These are phyloP conservation scores for Hanseniaspora sp. DNA, from an alignment of 1,139 yeast species.

Conservation along the genomic window DNA sequence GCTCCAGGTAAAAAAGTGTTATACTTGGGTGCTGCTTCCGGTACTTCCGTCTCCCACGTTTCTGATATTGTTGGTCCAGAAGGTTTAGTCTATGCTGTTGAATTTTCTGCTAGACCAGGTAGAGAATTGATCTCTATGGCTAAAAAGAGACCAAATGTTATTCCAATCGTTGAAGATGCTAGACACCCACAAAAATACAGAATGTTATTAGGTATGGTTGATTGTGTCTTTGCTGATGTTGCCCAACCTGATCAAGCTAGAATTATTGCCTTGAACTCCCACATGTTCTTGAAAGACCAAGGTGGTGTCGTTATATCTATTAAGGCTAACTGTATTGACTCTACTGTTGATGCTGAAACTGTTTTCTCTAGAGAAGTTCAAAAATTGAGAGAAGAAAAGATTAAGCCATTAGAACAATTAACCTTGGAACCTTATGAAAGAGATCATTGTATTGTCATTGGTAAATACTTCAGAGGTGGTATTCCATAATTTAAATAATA, in stretches of 20 bases:
- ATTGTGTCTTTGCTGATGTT: constrained; percentile 96
- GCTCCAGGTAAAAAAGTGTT: constrained; percentile 97
- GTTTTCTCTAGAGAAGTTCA: constrained; percentile 99
- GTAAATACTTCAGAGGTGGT: constrained; percentile 90
- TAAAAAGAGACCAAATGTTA: constrained; percentile 98
- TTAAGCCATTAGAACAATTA: constrained; percentile 96
- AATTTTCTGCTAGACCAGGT: constrained; percentile 98
- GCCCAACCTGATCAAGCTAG: constrained; percentile 99
- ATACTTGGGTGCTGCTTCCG: constrained; percentile 98
- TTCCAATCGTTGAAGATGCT: constrained; percentile 98
- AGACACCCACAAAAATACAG: constrained; percentile 99
- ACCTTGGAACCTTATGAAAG: constrained; percentile 99
- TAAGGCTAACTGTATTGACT: constrained; percentile 99
- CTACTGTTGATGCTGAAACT: constrained; percentile 97
- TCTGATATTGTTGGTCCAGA: constrained; percentile 98
- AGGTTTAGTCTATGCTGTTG: constrained; percentile 97
- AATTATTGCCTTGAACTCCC: constrained; percentile 96
- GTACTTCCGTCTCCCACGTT: constrained; percentile 97
- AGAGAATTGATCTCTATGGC: constrained; percentile 99
- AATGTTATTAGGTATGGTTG: constrained; percentile 98
- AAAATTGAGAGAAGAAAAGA: constrained; percentile 95
- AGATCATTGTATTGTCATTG: constrained; percentile 98
- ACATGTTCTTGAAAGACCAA: constrained; percentile 92
- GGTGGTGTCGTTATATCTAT: constrained; percentile 97
- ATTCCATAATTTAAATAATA: constrained; percentile 4